Conservation (phyloP, 1,284 basidiomycete species). For the Marasmius tenuissimus region DNA sequence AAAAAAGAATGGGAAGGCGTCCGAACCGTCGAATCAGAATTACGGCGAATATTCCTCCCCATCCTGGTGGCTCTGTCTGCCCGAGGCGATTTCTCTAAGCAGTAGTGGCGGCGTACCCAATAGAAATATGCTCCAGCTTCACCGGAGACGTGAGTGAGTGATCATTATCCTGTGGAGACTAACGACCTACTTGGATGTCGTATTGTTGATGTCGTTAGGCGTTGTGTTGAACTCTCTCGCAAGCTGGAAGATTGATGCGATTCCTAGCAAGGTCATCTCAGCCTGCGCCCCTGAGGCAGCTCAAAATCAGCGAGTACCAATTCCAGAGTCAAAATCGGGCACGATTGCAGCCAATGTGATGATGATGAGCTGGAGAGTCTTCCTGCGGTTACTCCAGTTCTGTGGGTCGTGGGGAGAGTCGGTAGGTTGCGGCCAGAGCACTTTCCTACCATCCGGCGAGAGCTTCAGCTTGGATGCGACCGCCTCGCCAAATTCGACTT, state of each 20-base stretch:
- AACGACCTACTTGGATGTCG: conserved; percentile 54
- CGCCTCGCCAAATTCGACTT: conserved; percentile 48
- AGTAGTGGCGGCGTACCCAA: conserved; percentile 38
- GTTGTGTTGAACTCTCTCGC: conserved; percentile 60
- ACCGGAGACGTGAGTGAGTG: conserved; percentile 1
- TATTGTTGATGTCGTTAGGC: conserved; percentile 58
- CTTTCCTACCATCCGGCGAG: conserved; percentile 44
- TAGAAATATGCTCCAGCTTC: conserved; percentile 69
- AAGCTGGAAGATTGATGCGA: conserved; percentile 59
- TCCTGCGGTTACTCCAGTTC: conserved; percentile 51
- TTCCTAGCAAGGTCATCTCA: conserved; percentile 35
- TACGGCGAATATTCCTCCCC: conserved; percentile 24
- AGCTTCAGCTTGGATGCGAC: conserved; percentile 51
- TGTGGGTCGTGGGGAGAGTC: conserved; percentile 66
- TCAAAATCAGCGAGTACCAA: conserved; percentile 40
- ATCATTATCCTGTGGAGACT: not conserved
- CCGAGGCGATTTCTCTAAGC: conserved; percentile 36
- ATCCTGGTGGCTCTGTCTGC: conserved; percentile 53
- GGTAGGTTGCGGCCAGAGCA: conserved; percentile 63
- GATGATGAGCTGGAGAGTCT: conserved; percentile 56
- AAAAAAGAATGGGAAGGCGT: conserved; percentile 13
- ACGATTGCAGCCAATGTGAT: conserved; percentile 66
- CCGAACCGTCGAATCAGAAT: conserved; percentile 14
- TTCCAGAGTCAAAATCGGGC: conserved; percentile 69
- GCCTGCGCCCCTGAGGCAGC: not conserved